Base-by-base conservation (phyloP, 2,329 filamentous ascomycete species). In the Venturia carpophila region DNA sequence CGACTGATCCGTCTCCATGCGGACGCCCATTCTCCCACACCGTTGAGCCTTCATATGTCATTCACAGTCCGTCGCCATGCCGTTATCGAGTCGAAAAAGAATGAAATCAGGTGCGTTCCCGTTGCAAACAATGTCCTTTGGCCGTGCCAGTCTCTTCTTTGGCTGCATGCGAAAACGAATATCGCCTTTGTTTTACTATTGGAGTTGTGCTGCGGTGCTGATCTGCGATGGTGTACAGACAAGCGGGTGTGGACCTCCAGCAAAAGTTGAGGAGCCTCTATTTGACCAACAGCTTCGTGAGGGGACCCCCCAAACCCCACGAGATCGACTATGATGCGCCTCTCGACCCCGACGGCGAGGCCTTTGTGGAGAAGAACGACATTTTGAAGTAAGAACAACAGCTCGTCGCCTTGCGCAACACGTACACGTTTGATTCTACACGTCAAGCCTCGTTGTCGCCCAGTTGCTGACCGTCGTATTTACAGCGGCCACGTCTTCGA, bases 261-360 rank as follows among this genome's bases (percentile, higher is more conserved):
- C 87, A 91, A 78, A 95, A 95, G 83, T 84, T 96, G 75, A 88
- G 88, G 76, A 89, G 94, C 80, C 84, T 96, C 72, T 96, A 89
- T 81, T 83, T 84, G 71, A 85, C 90, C 83, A 87, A 90, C 81
- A 49, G 42, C 13, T 62, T 49, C 27, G 56, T 65, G 42, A 82
- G 73, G 81, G 85, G 76, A 79, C 80, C 75, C 80, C 79, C 69
- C 73, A 87, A 71, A 84, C 84, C 68, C 62, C 72, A 73, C 71
- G 82, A 83, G 74, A 78, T 81, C 76, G 79, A 80, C 75, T 80
- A 84, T 74, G 79, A 79, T 71, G 81, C 77, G 49, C 72, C 75
- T 65, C 78, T 78, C 71, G 76, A 78, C 67, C 77, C 79, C 67
- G 76, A 79, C 68, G 80, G 84, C 73, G 73, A 76, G 69, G 77